Conservation (phyloP, 495 filamentous ascomycete species). For the Xylaria telfairii region DNA sequence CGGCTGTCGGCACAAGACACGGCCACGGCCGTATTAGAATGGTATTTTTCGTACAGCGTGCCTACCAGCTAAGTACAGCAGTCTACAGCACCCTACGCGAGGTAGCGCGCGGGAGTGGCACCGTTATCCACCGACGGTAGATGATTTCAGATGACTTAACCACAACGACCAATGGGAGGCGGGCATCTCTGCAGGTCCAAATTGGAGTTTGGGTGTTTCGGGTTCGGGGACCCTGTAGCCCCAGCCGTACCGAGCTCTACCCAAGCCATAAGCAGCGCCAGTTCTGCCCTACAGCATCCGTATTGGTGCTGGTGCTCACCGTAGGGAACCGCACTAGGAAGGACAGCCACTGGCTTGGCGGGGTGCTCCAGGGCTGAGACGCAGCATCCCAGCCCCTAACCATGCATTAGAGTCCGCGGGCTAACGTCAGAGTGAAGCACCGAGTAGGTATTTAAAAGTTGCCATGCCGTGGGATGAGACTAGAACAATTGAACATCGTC, state of each 20-base stretch:
- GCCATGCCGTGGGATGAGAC: not conserved
- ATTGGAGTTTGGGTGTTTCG: not conserved
- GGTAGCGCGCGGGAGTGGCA: not conserved
- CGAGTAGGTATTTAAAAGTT: constrained; percentile 18
- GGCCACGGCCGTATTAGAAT: not conserved
- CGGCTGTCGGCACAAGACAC: constrained; percentile 11
- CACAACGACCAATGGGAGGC: not conserved
- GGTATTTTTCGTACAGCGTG: not conserved
- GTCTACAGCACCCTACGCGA: too few relatives aligned
- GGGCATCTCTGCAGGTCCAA: constrained; percentile 4
- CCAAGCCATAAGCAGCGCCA: not conserved
- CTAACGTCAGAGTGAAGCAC: not conserved
- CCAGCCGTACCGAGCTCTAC: too few relatives aligned
- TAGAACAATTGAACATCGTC: not conserved
- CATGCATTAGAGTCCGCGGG: not conserved
- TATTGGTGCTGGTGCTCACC: not conserved
- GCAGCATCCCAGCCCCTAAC: not conserved
- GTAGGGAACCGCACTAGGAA: not conserved
- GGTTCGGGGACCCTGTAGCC: constrained; percentile 3
- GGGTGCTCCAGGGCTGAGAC: not conserved
- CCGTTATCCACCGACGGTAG: not conserved
- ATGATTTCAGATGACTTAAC: not conserved
- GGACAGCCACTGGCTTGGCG: constrained; percentile 11
- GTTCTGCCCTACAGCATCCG: constrained; percentile 8
- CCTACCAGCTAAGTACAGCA: not conserved